phyloP scores from a whole-genome alignment of 352 stramenopile genomes.

The Blastocystis sp. region DNA sequence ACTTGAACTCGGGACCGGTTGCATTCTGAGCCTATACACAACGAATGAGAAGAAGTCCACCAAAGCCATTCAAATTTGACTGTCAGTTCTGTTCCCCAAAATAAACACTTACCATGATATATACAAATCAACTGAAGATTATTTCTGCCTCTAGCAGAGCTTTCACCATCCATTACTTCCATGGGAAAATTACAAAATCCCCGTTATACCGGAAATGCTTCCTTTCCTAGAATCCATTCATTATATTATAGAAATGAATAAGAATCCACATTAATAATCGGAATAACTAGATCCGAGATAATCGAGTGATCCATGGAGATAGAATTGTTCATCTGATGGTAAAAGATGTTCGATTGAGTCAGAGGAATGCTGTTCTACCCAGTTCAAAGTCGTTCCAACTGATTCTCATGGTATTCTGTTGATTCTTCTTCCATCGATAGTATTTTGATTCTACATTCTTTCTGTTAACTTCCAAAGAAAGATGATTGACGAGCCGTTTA shows the following conservation, averaged over 20 bases:
- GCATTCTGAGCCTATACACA: conserved; percentile 46
- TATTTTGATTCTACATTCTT: too few relatives aligned
- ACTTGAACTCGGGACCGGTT: conserved; percentile 94
- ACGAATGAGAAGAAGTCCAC: conserved; percentile 2
- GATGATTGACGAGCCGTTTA: background rate
- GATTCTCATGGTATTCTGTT: too few relatives aligned
- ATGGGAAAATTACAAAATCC: background rate
- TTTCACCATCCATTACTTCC: conserved; percentile 21
- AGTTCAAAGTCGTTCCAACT: too few relatives aligned
- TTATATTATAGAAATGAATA: too few relatives aligned
- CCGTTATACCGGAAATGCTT: background rate
- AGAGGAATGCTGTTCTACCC: too few relatives aligned
- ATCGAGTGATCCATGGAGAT: too few relatives aligned
- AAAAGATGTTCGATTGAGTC: too few relatives aligned
- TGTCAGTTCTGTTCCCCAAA: background rate
- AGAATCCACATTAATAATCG: too few relatives aligned
- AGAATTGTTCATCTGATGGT: too few relatives aligned
- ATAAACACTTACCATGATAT: background rate
- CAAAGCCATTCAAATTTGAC: background rate
- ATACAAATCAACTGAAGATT: background rate
- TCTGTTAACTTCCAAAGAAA: too few relatives aligned
- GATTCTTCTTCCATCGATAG: too few relatives aligned
- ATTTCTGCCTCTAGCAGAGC: background rate
- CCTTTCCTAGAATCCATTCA: background rate
- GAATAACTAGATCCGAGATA: too few relatives aligned